phyloP scores from a whole-genome alignment of 345 rosid genomes.

The Ceriops decandra region DNA sequence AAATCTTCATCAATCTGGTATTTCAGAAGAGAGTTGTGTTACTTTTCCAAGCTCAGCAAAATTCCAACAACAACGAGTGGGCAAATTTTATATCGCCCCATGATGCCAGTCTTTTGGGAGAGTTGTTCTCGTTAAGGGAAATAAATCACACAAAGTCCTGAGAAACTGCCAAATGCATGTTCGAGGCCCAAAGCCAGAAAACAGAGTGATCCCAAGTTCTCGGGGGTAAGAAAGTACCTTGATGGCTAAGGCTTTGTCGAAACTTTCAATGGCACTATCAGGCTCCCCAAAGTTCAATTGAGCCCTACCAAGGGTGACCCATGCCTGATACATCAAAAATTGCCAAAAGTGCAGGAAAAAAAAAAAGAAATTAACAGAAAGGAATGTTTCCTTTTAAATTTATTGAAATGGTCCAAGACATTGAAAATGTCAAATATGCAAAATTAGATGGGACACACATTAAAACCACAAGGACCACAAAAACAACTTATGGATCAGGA shows the following conservation, averaged over 20 bases:
- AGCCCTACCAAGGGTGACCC: conserved; percentile 93
- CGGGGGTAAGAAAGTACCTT: conserved; percentile 36
- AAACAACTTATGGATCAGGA: neutral
- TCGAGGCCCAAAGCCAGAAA: neutral
- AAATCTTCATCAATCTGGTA: too few relatives aligned
- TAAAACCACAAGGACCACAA: neutral
- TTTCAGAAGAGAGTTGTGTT: neutral
- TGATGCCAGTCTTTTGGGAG: neutral
- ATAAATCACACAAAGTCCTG: neutral
- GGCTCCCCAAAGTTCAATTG: conserved; percentile 95
- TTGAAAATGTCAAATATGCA: too few relatives aligned
- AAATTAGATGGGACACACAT: neutral
- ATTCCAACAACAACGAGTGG: neutral
- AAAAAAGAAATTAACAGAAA: neutral
- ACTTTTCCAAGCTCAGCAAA: too few relatives aligned
- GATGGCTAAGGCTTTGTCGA: conserved; percentile 61
- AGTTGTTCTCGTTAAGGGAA: neutral
- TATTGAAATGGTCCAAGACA: neutral
- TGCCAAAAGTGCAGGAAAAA: neutral
- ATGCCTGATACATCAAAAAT: conserved; percentile 48
- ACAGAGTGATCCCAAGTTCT: neutral
- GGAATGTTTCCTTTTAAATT: neutral
- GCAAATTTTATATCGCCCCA: neutral
- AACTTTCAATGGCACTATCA: conserved; percentile 67
- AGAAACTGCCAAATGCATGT: too few relatives aligned